A percentile compares a stretch with the other conserved stretches of the same genome.
Evolutionary conservation across 257 asterid genomes (phyloP).

Genomic region (Nicotiana knightiana): DNA sequence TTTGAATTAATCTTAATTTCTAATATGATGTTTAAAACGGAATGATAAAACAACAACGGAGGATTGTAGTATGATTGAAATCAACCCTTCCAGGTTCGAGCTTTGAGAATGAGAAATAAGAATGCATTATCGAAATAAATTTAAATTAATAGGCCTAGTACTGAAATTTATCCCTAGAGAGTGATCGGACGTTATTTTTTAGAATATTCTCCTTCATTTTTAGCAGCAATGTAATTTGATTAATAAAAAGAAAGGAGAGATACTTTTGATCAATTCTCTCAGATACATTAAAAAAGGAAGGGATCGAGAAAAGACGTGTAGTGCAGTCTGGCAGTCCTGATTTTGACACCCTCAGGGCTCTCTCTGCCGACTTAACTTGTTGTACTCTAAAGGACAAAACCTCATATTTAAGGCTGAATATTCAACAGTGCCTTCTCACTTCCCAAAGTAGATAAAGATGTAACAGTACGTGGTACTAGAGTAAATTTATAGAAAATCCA

Average conservation of each 20-base stretch:
- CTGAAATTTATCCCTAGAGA: too few relatives aligned
- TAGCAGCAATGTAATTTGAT: too few relatives aligned
- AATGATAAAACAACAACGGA: background rate
- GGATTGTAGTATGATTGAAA: background rate
- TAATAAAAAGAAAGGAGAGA: background rate
- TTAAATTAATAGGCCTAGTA: background rate
- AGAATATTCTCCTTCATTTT: too few relatives aligned
- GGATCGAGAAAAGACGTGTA: background rate
- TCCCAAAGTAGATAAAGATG: background rate
- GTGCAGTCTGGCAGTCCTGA: background rate
- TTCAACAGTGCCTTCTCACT: background rate
- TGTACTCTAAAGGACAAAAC: background rate
- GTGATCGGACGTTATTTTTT: too few relatives aligned
- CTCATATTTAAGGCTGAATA: background rate
- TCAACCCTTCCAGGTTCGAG: too few relatives aligned
- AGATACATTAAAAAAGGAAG: background rate
- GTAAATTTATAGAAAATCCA: background rate
- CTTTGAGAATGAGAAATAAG: background rate
- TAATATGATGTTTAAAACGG: background rate
- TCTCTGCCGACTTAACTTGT: background rate
- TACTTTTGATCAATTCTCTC: background rate
- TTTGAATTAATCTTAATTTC: background rate
- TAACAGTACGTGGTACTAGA: background rate
- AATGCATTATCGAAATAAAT: background rate
- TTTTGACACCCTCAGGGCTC: background rate